These are phyloP conservation scores for Ilex paraguariensis DNA, from an alignment of 305 asterid species.

Conservation along the genomic window DNA sequence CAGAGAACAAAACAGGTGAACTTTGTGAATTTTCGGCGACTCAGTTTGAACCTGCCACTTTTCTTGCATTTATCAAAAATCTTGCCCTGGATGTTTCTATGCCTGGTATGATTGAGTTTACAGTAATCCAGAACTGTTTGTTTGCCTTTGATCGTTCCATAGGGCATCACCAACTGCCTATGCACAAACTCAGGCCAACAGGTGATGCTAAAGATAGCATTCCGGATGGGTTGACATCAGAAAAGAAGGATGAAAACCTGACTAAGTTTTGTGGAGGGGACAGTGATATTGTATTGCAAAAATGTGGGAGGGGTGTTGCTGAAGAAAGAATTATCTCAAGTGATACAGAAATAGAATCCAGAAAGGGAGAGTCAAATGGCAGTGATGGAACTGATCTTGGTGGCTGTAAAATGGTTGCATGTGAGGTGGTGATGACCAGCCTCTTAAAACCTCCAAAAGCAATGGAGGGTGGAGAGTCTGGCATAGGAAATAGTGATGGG, in stretches of 20 bases:
- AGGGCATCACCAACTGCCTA: slow-evolving; percentile 66
- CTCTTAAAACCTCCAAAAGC: slow-evolving; percentile 12
- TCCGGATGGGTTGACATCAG: slow-evolving; percentile 9
- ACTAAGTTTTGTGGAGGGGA: slow-evolving; percentile 10
- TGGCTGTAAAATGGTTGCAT: neutral
- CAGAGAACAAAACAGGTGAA: slow-evolving; percentile 14
- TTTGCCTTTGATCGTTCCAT: slow-evolving; percentile 53
- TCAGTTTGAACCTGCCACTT: slow-evolving; percentile 44
- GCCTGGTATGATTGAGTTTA: slow-evolving; percentile 42
- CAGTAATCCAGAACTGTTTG: slow-evolving; percentile 39
- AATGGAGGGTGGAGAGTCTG: slow-evolving; percentile 15
- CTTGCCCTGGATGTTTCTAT: slow-evolving; percentile 33
- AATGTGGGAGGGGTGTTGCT: slow-evolving; percentile 9
- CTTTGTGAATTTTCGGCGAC: slow-evolving; percentile 28
- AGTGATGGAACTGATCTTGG: neutral
- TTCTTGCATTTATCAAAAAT: slow-evolving; percentile 33
- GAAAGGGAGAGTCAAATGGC: neutral
- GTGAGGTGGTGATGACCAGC: slow-evolving; percentile 11
- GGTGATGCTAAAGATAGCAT: slow-evolving; percentile 21
- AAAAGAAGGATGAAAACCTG: slow-evolving; percentile 15
- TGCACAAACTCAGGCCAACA: slow-evolving; percentile 46
- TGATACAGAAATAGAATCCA: no score
- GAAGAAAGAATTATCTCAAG: neutral
- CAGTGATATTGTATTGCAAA: slow-evolving; percentile 4
- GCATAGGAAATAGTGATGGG: slow-evolving; percentile 8